Conservation (phyloP, 805 yeast species). For the Wickerhamomyces tratensis region DNA sequence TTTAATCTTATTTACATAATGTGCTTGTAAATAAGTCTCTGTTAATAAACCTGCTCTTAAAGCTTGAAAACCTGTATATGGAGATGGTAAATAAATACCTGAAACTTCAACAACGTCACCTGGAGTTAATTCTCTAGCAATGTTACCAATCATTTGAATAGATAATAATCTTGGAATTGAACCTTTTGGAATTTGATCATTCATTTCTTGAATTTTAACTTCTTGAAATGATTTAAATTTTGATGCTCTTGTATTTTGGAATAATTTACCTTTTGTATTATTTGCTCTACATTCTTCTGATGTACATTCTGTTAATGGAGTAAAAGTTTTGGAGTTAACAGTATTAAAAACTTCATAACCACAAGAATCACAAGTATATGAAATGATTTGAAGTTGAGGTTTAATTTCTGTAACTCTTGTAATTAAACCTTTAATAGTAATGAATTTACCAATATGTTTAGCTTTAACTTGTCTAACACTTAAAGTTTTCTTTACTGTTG, state of each 20-base stretch:
- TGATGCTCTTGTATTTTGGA: conserved; percentile 91
- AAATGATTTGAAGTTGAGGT: conserved; percentile 84
- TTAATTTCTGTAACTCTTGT: conserved; percentile 95
- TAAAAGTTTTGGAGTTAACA: conserved; percentile 72
- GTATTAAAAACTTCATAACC: conserved; percentile 97
- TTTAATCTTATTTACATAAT: conserved; percentile 78
- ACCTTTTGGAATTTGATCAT: conserved; percentile 96
- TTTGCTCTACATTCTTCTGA: conserved; percentile 72
- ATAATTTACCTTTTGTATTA: conserved; percentile 78
- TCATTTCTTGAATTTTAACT: conserved; percentile 86
- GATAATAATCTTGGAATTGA: conserved; percentile 88
- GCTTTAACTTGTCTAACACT: conserved; percentile 92
- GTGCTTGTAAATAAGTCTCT: conserved; percentile 89
- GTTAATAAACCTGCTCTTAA: conserved; percentile 87
- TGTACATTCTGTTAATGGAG: conserved; percentile 83
- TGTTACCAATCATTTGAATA: conserved; percentile 84
- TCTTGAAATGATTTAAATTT: conserved; percentile 95
- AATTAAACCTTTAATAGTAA: conserved; percentile 89
- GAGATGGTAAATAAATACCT: conserved; percentile 88
- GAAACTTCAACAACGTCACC: conserved; percentile 93
- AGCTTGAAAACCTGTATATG: conserved; percentile 93
- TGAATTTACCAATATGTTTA: conserved; percentile 69
- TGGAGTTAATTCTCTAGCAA: conserved; percentile 81
- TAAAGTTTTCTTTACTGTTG: conserved; percentile 22
- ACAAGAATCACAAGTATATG: conserved; percentile 96